phyloP scores from a whole-genome alignment of 129 eudicot genomes.

The Tagetes patula region DNA sequence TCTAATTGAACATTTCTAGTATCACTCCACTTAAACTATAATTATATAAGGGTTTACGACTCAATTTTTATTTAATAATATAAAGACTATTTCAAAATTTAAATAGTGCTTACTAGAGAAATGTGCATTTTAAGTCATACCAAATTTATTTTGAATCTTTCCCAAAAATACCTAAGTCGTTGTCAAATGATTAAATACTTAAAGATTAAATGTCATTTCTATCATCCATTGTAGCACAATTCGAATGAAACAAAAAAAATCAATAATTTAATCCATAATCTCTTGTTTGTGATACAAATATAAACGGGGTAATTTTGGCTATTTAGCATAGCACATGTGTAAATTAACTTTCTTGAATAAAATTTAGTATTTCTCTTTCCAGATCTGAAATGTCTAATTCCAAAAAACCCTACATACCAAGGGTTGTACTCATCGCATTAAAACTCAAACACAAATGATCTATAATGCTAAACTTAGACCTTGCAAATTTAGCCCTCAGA shows the following conservation, averaged over 20 bases:
- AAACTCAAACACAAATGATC: neutral
- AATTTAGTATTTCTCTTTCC: neutral
- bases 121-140: neutral
- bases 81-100: neutral
- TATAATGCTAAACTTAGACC: too few relatives aligned
- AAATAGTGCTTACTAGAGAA: neutral
- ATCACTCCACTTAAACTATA: too few relatives aligned
- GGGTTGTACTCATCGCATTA: neutral
- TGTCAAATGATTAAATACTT: neutral
- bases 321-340: conserved; percentile 1
- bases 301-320: neutral
- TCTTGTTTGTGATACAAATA: too few relatives aligned
- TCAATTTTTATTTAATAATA: too few relatives aligned
- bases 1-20: too few relatives aligned
- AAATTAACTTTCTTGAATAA: neutral
- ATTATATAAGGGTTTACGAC: too few relatives aligned
- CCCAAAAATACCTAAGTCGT: neutral
- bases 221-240: neutral
- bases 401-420: neutral
- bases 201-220: neutral
- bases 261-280: too few relatives aligned
- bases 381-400: neutral
- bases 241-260: too few relatives aligned
- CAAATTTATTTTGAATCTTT: neutral
- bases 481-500: too few relatives aligned